Conservation (phyloP, 306 rosid species). For the Morella rubra region DNA sequence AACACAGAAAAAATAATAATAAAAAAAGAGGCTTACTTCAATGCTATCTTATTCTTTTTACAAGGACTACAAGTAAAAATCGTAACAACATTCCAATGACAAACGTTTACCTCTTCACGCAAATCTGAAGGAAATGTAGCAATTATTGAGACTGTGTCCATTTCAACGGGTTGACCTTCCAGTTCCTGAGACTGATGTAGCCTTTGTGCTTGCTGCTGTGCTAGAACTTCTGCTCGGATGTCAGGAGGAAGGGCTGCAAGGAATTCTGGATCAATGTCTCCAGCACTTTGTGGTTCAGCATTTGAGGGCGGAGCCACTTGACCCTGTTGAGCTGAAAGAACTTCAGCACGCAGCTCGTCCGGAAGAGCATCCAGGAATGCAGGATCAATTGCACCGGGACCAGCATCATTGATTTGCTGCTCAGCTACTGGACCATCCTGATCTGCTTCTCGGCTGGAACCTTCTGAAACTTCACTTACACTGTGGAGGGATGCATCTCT, state of each 20-base stretch:
- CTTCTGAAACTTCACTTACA: slow-evolving; percentile 90
- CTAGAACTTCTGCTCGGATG: slow-evolving; percentile 95
- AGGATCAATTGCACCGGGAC: slow-evolving; percentile 92
- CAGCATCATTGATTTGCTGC: slow-evolving; percentile 70
- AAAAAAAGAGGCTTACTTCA: slow-evolving; percentile 11
- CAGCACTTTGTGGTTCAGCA: slow-evolving; percentile 67
- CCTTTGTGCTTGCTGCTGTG: slow-evolving; percentile 97
- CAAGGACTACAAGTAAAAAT: not conserved
- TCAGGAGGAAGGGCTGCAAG: slow-evolving; percentile 98
- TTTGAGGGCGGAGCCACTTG: slow-evolving; percentile 77
- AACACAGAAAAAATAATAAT: not conserved
- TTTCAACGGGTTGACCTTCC: slow-evolving; percentile 98
- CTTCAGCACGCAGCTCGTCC: slow-evolving; percentile 94
- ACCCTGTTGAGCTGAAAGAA: slow-evolving; percentile 91
- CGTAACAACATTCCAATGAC: slow-evolving; percentile 7
- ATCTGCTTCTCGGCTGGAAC: slow-evolving; percentile 88
- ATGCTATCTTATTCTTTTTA: not conserved
- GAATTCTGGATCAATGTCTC: slow-evolving; percentile 98
- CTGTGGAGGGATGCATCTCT: slow-evolving; percentile 89
- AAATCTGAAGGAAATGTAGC: slow-evolving; percentile 96
- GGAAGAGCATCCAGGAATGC: slow-evolving; percentile 98
- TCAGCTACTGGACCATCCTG: slow-evolving; percentile 68
- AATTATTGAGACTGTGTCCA: slow-evolving; percentile 97
- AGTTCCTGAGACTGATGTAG: slow-evolving; percentile 88
- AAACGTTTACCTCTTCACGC: slow-evolving; percentile 77